Base-by-base conservation (phyloP, 495 filamentous ascomycete genomes). In the Lichenothelia convexa region DNA sequence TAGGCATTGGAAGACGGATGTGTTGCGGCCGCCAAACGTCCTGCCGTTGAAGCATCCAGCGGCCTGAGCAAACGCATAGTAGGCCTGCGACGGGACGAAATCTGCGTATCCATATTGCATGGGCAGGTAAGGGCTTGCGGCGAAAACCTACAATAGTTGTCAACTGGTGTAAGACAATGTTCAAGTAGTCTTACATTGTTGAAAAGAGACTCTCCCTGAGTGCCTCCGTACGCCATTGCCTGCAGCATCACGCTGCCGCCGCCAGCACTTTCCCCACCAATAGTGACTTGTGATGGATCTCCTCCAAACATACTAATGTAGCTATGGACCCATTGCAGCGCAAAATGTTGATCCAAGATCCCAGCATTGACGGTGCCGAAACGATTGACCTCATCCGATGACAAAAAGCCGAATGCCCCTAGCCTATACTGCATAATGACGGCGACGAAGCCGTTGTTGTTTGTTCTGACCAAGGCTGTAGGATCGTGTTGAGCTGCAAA, bases 221-320 rank as follows among this genome's bases (percentile, higher is more conserved):
- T 53, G 21, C 66, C 62, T 4, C 66, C 67, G 47, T 63, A 68
- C 2, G 64, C 63, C 55, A 67, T 62, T 11, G 58, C 38, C 34
- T 68, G 67, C 17, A 66, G 51, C 61, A 67, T 61, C 11, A 63
- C 64, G 24, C 9, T 11, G 9, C 24, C 24, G 15, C 24, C 63
- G 7, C 66, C 66, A 2, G 79, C 77, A 8, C 71, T 77, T 40
- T 77, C 64, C 20, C 79, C 79, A 41, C 68, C 63, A 4, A 80
- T 63, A 4, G 78, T 81, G 24, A 82, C 67, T 32, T 62, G 52
- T 4, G 51, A 39, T 0, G 67, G 60, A 45, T 84, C 64, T 16
- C 81, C 80, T 9, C 79, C 78, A 43, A 86, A 85, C 3, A 64
- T 57, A 35, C 58, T 51, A 39, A 86, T 82, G 48, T 82, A 56